Evolutionary conservation across 2,329 filamentous ascomycete genomes (phyloP).

Genomic region (Pyrenochaeta sp.): DNA sequence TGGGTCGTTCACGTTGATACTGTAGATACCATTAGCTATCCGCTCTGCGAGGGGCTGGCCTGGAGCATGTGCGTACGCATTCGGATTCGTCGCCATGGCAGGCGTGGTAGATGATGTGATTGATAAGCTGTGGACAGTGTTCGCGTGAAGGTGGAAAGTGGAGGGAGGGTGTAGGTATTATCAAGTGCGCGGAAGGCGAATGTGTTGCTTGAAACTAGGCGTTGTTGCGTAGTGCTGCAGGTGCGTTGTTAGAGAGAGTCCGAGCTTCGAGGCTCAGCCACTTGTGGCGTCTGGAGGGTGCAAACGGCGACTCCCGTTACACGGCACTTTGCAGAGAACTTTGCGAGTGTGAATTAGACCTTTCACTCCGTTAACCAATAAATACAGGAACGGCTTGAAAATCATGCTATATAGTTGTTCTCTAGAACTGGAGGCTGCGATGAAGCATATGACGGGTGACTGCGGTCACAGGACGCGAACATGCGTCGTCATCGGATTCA

Average conservation of each 20-base stretch:
- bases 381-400: background rate
- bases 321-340: background rate
- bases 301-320: slow-evolving; percentile 1
- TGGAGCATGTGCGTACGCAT: slow-evolving; percentile 47
- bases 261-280: slow-evolving; percentile 16
- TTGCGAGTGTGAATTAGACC: background rate
- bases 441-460: slow-evolving; percentile 25
- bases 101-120: slow-evolving; percentile 26
- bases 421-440: background rate
- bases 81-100: slow-evolving; percentile 52
- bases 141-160: slow-evolving; percentile 6
- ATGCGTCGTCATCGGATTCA: slow-evolving; percentile 46
- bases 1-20: slow-evolving; percentile 77
- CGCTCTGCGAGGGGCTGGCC: slow-evolving; percentile 21
- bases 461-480: slow-evolving; percentile 37
- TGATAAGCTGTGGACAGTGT: slow-evolving; percentile 11
- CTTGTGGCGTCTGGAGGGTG: background rate
- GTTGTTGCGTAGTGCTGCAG: slow-evolving; percentile 26
- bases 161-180: slow-evolving; percentile 11
- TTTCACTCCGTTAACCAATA: background rate
- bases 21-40: slow-evolving; percentile 50
- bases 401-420: background rate
- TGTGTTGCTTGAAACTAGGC: slow-evolving; percentile 25
- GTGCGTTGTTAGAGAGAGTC: slow-evolving; percentile 17
- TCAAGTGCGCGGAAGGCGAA: slow-evolving; percentile 24